Conservation (phyloP, 345 rosid species). For the Rhodamnia rubescens region DNA sequence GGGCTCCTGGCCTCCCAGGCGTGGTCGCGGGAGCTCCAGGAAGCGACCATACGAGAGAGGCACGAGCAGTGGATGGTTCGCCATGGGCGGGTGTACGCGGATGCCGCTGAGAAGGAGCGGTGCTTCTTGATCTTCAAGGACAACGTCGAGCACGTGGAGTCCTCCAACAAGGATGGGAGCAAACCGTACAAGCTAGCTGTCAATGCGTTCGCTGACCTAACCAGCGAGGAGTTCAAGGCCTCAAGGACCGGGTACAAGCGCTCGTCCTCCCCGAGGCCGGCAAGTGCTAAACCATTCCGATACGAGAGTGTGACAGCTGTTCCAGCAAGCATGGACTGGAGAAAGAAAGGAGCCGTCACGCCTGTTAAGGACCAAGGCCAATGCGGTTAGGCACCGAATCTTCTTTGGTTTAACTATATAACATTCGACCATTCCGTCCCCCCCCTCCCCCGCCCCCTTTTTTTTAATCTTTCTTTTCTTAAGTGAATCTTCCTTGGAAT, state of each 20-base stretch:
- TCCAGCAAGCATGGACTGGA: conserved; percentile 1
- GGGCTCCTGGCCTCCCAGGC: neutral
- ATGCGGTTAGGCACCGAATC: neutral
- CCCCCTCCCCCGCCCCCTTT: too few species aligned
- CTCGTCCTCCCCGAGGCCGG: neutral
- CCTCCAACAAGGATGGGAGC: conserved; percentile 7
- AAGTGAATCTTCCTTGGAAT: neutral
- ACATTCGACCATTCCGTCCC: neutral
- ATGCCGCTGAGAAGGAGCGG: conserved; percentile 13
- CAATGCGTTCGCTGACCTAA: conserved; percentile 24
- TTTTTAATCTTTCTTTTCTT: neutral
- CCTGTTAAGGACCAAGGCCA: conserved; percentile 2
- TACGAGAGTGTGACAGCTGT: neutral
- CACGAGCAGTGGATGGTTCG: conserved; percentile 2
- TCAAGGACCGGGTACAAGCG: conserved; percentile 2
- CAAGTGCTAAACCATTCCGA: neutral
- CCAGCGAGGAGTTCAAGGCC: conserved; percentile 15
- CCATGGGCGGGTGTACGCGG: conserved; percentile 3
- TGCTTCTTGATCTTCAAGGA: conserved; percentile 19
- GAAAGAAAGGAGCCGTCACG: neutral
- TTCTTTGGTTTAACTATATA: neutral
- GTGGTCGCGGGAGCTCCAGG: neutral
- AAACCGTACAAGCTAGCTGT: conserved; percentile 19
- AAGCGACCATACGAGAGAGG: neutral
- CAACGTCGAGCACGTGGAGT: conserved; percentile 20